Percentiles rank a stretch among this genome's conserved stretches.
phyloP scores from a whole-genome alignment of 2,329 filamentous ascomycete species.

The Lasiodiplodia hormozganensis region DNA sequence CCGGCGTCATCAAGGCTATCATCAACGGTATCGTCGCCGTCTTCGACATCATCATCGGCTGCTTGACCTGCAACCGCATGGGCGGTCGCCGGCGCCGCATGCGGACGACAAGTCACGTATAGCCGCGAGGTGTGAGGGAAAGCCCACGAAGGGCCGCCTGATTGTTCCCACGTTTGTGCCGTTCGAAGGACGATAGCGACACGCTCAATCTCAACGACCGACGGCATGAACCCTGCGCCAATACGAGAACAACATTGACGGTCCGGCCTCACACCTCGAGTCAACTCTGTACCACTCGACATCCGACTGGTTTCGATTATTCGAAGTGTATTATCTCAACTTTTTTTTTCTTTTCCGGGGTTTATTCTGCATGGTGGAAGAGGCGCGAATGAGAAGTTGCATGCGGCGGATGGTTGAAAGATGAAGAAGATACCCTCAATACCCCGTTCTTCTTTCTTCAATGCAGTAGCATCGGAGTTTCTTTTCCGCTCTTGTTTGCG shows the following conservation, averaged over 20 bases:
- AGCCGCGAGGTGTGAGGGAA: constrained; percentile 28
- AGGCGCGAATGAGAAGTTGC: background rate
- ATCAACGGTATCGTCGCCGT: constrained; percentile 58
- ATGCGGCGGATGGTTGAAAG: constrained; percentile 15
- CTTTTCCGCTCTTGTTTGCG: background rate
- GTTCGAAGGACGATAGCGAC: background rate
- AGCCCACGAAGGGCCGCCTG: background rate
- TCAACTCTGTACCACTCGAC: background rate
- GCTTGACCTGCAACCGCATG: constrained; percentile 56
- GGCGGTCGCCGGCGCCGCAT: constrained; percentile 46
- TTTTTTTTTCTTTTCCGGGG: background rate
- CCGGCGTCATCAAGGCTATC: constrained; percentile 53
- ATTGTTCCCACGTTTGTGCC: background rate
- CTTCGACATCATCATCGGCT: constrained; percentile 57
- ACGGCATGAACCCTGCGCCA: background rate
- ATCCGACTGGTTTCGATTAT: background rate
- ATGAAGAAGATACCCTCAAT: constrained; percentile 28
- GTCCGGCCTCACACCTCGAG: constrained; percentile 21
- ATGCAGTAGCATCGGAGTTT: constrained; percentile 18
- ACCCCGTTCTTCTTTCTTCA: constrained; percentile 22
- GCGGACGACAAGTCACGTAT: constrained; percentile 40
- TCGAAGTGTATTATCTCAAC: background rate
- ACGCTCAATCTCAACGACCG: background rate
- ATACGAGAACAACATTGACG: background rate
- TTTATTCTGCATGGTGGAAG: background rate